Base-by-base conservation (phyloP, 2,329 filamentous ascomycete species). In the Aspergillus tanneri region DNA sequence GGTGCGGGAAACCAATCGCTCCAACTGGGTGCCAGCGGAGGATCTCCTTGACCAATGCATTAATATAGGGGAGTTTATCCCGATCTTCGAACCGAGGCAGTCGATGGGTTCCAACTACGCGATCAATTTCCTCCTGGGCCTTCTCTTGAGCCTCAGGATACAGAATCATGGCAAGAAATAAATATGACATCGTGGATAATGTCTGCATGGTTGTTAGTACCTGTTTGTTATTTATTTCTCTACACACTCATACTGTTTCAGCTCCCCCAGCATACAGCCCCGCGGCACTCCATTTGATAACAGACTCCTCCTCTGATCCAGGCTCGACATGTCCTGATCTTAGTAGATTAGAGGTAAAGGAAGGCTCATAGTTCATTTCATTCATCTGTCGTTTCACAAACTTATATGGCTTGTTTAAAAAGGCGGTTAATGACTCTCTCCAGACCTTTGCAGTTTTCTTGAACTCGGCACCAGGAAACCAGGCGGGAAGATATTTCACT, bases 401-500 rank as follows among this genome's bases (percentile, higher is more conserved):
- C 1, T 52, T 57, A 44, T 73, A 77, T 0, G 76, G 76, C 11
- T 65, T 60, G 4, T 74, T 66, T 3, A 60, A 59, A 2, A 62
- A 61, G 5, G 65, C 55, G 0, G 53, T 23, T 2, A 73, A 43
- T 3, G 51, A 61, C 1, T 56, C 53, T 6, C 56, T 63, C 57
- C 66, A 74, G 1, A 54, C 32, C 10, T 64, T 62, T 0, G 72
- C 76, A 0, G 58, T 72, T 3, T 56, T 46, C 42, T 75, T 71
- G 63, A 77, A 79, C 1, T 56, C 61, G 5, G 71, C 67, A 0
- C 76, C 75, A 1, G 74, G 76, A 11, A 74, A 55, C 71, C 76
- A 77, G 2, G 69, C 56, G 0, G 77, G 76, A 0, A 77, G 16
- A 61, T 61, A 8, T 67, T 53, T 18, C 72, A 61, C 14, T 75